Percentiles rank a stretch among this genome's conserved stretches.
These are phyloP conservation scores for Blastobotrys aristatus DNA, from an alignment of 1,139 yeast species.

Conservation along the genomic window DNA sequence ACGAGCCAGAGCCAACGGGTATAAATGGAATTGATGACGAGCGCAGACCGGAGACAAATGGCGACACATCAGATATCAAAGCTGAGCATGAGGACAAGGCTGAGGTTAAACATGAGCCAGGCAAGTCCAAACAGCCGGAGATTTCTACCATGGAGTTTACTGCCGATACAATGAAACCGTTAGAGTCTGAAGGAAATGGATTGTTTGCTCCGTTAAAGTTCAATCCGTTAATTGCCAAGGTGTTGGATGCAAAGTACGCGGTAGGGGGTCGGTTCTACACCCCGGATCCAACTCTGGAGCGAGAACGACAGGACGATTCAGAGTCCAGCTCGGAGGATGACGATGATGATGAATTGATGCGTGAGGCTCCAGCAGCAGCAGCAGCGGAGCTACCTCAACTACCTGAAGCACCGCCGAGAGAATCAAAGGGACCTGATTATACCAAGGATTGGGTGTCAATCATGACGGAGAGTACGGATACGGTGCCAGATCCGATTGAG, in stretches of 20 bases:
- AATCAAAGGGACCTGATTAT: constrained; percentile 3
- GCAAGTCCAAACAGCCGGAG: neutral
- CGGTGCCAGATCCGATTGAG: constrained; percentile 10
- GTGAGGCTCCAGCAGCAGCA: neutral
- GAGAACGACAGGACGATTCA: constrained; percentile 19
- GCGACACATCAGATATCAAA: neutral
- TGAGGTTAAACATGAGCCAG: neutral
- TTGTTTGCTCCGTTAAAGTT: constrained; percentile 76
- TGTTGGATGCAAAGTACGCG: constrained; percentile 76
- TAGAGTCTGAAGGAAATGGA: constrained; percentile 37
- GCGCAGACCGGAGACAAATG: neutral
- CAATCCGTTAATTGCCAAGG: constrained; percentile 69
- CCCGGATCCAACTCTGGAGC: constrained; percentile 24
- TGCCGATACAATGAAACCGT: constrained; percentile 12
- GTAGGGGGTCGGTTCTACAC: constrained; percentile 83
- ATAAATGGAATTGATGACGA: neutral
- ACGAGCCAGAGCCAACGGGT: constrained; percentile 29
- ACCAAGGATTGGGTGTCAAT: constrained; percentile 19
- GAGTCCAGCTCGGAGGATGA: constrained; percentile 6
- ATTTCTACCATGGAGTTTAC: constrained; percentile 11
- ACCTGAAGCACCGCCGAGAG: neutral
- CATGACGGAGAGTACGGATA: constrained; percentile 12
- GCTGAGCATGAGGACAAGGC: neutral
- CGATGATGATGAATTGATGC: constrained; percentile 16
- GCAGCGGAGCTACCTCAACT: neutral